These are phyloP conservation scores for Scheffersomyces parashehatae DNA, from an alignment of 1,139 yeast genomes.

Conservation along the genomic window DNA sequence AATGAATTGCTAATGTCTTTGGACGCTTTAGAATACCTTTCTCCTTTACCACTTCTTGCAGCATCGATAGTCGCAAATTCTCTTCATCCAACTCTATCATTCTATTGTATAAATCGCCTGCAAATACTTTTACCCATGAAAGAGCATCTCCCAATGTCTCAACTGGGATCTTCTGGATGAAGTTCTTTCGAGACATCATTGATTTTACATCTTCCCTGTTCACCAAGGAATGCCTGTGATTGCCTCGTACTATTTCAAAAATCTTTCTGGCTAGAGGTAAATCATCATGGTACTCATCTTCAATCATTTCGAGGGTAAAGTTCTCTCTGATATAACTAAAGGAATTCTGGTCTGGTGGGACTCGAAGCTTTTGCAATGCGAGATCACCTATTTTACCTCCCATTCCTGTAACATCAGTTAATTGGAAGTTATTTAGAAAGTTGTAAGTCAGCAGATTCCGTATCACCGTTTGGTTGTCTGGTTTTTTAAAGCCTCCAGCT, in stretches of 20 bases:
- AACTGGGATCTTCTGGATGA: conserved; percentile 56
- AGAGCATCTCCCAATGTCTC: conserved; percentile 55
- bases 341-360: conserved; percentile 43
- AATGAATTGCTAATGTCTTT: conserved; percentile 47
- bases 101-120: conserved; percentile 75
- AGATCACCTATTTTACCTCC: conserved; percentile 86
- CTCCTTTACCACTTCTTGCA: conserved; percentile 21
- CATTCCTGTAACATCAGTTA: conserved; percentile 82
- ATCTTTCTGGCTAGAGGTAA: conserved; percentile 47
- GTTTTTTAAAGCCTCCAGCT: conserved; percentile 86
- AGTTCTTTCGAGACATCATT: conserved; percentile 86
- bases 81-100: conserved; percentile 78
- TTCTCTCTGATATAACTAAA: conserved; percentile 50
- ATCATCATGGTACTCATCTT: conserved; percentile 39
- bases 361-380: conserved; percentile 45
- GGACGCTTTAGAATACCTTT: conserved; percentile 46
- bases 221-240: conserved; percentile 50
- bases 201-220: conserved; percentile 69
- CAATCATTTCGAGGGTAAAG: conserved; percentile 37
- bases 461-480: conserved; percentile 81
- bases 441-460: conserved; percentile 45
- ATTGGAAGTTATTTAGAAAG: conserved; percentile 61
- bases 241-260: conserved; percentile 67
- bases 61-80: conserved; percentile 31
- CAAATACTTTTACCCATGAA: conserved; percentile 82